These are phyloP conservation scores for Diaporthe longicolla DNA, from an alignment of 2,329 filamentous ascomycete species.

Conservation along the genomic window DNA sequence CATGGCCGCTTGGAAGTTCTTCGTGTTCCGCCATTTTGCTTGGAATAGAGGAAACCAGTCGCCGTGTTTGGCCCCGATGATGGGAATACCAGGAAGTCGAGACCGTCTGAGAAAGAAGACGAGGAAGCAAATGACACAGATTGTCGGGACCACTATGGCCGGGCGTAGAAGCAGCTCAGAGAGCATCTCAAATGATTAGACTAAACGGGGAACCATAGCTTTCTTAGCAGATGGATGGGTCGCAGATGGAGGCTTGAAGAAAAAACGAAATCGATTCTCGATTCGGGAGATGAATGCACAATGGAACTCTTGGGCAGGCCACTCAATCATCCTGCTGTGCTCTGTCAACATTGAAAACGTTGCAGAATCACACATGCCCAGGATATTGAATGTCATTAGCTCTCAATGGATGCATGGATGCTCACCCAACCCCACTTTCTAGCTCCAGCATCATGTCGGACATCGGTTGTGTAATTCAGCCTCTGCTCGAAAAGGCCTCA, in stretches of 20 bases:
- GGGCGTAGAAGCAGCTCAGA: neutral
- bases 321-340: no score
- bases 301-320: no score
- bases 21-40: conserved; percentile 50
- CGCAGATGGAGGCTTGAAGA: neutral
- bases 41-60: conserved; percentile 53
- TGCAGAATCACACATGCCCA: no score
- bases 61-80: conserved; percentile 49
- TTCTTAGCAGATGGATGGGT: neutral
- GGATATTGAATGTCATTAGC: no score
- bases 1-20: conserved; percentile 48
- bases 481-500: no score
- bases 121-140: neutral
- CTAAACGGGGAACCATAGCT: neutral
- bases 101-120: neutral
- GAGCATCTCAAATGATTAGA: neutral
- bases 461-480: no score
- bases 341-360: no score
- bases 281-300: no score
- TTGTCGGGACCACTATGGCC: neutral
- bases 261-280: neutral
- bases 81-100: conserved; percentile 48
- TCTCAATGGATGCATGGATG: no score
- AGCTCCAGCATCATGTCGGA: no score
- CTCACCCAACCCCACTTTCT: no score